phyloP scores from a whole-genome alignment of 1,284 basidiomycete genomes.

The Ganoderma lingzhi region DNA sequence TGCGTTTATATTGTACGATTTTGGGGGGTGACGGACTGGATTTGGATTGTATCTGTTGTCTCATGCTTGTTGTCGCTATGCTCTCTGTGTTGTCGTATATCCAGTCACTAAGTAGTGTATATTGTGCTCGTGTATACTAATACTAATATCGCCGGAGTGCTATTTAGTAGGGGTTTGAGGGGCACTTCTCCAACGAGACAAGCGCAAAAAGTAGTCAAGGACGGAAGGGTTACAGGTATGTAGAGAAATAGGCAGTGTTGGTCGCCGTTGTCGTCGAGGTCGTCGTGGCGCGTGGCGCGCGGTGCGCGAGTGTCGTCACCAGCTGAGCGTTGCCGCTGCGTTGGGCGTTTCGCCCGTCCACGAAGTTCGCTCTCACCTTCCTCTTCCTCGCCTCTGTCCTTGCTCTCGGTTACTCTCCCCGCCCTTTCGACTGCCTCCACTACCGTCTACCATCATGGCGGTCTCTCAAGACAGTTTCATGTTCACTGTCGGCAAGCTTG shows the following conservation, averaged over 20 bases:
- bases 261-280: not conserved
- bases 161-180: not conserved
- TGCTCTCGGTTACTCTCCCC: not conserved
- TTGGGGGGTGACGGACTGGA: not conserved
- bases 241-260: not conserved
- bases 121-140: slow-evolving; percentile 5
- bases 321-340: not conserved
- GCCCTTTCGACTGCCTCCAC: not conserved
- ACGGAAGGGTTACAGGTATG: not conserved
- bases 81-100: not conserved
- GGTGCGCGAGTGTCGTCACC: not conserved
- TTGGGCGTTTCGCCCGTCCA: not conserved
- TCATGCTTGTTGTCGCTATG: not conserved
- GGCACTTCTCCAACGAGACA: not conserved
- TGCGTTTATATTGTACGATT: not conserved
- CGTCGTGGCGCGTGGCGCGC: not conserved
- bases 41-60: slow-evolving; percentile 5
- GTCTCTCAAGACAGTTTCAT: slow-evolving; percentile 62
- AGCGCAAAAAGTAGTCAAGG: no score
- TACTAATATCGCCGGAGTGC: not conserved
- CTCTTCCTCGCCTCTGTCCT: not conserved
- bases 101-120: slow-evolving; percentile 9
- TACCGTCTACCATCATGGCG: slow-evolving; percentile 22
- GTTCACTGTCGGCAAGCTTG: slow-evolving; percentile 79
- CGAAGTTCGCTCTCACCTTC: not conserved